Evolutionary conservation across 31 red algal genomes (phyloP), one percentile per base, ranked within the genome.

Genomic region (Asparagopsis taxiformis): DNA sequence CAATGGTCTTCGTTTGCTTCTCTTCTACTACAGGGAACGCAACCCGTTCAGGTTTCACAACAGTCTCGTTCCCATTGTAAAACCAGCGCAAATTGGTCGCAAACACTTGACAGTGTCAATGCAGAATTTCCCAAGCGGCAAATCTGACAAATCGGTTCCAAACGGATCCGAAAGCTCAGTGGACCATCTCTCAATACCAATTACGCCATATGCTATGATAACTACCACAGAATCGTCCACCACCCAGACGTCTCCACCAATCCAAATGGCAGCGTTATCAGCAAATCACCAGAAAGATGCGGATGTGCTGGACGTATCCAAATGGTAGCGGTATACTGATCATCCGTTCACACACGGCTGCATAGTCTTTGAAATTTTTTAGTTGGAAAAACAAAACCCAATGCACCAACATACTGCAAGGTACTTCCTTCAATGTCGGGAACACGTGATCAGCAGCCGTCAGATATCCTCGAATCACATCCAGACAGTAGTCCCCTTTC

Each of bases 261-360:
- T 16, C 29, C 25, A 7, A 63, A 30, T 19, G 59, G 59, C 25
- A 63, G 31, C 59, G 32, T 34, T 19, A 31, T 19, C 7, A 63
- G 8, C 59, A 63, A 36, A 63, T 63, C 25, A 31, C 59, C 20
- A 63, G 20, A 63, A 63, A 63, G 8, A 63, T 36, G 7, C 32
- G 3, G 23, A 63, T 19, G 31, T 63, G 59, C 8, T 36, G 29
- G n/a, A 34, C 29, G 31, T 63, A 63, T 11, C 52, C 52, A 15
- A 24, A 55, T 24, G 52, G 52, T 24, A 55, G 13, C 13, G 52
- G 52, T 24, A 55, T 24, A 19, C 26, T 55, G 52, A 55, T n/a
- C n/a, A n/a, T n/a, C n/a, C n/a, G n/a, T n/a, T n/a, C n/a, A n/a
- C n/a, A n/a, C n/a, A n/a, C n/a, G 7, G 52, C 52, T 15, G 52